Evolutionary conservation across 148 eudicot species (phyloP), one percentile per base, ranked within the genome.

Genomic region (Vaccinium darrowii): DNA sequence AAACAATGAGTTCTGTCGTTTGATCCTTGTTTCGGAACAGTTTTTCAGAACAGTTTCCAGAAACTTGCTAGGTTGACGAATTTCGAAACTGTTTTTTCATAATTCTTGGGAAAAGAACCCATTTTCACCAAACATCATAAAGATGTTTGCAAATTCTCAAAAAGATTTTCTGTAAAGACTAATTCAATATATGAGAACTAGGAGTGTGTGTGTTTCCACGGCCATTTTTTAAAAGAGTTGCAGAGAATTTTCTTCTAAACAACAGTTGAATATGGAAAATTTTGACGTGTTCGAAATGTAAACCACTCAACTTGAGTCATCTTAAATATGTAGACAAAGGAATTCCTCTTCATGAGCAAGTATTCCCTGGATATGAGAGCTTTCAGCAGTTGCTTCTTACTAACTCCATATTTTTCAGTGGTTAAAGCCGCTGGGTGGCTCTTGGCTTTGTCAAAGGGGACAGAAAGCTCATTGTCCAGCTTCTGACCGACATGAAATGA

Each of bases 371-470:
- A 58, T 9, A 52, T 54, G 54, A 47, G 65, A 81, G 84, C 87
- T 60, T 77, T 85, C 16, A 85, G 36, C 30, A 85, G 76, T 50
- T 85, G 76, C 25, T 75, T 85, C 30, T 81, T 75, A 7, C 81
- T 63, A 12, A 76, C 63, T 49, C 87, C 87, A 74, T 81, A 85
- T 62, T 39, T 81, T 52, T 39, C 25, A 39, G 84, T 81, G 58
- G 87, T 80, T 74, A 85, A 85, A 81, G 87, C 87, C 0, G 84
- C 71, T 15, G 87, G 87, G 71, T 85, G 87, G 81, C 84, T 81
- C 50, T 76, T 81, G 76, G 80, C 30, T 81, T 85, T 85, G 76
- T 85, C 84, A 72, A 85, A 85, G 19, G 87, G 84, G 57, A 81
- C 49, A 30, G 75, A 78, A 47, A 85, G 84, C 75, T 85, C 87